Conservation (phyloP, 73 alveolate species). For the Uronychia binucleata region DNA sequence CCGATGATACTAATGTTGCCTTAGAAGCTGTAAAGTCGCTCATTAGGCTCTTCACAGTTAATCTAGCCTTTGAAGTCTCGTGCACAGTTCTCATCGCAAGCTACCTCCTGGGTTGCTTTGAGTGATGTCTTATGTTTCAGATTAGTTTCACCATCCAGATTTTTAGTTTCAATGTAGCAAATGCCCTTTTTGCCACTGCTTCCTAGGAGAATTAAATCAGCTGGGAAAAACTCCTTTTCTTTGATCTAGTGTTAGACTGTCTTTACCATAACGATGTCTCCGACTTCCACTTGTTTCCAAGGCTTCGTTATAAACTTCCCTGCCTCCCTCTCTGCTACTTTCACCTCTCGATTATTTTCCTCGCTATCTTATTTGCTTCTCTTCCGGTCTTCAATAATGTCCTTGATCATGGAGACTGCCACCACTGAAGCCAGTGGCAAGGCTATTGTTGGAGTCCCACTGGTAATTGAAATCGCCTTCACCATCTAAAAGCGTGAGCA, state of each 20-base stretch:
- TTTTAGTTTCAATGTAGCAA: slow-evolving; percentile 96
- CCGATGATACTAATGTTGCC: no score
- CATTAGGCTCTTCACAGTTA: slow-evolving; percentile 66
- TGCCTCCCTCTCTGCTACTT: no score
- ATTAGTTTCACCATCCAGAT: slow-evolving; percentile 98
- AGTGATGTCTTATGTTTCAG: slow-evolving; percentile 92
- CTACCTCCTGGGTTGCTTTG: no score
- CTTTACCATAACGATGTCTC: no score
- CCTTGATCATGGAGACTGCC: slow-evolving; percentile 85
- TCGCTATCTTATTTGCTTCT: slow-evolving; percentile 74
- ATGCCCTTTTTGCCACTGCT: slow-evolving; percentile 28
- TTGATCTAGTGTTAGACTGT: no score
- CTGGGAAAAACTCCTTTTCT: no score
- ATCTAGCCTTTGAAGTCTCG: slow-evolving; percentile 45
- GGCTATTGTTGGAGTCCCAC: slow-evolving; percentile 89
- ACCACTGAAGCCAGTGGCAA: slow-evolving; percentile 86
- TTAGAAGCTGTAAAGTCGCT: slow-evolving; percentile 48
- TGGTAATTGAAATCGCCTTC: slow-evolving; percentile 81
- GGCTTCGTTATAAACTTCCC: no score
- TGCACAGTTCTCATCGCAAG: no score
- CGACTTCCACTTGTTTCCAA: slow-evolving; percentile 67
- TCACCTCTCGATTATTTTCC: no score
- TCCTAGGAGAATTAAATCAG: slow-evolving; percentile 46
- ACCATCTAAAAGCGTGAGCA: no score
- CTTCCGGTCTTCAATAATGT: slow-evolving; percentile 89